Conservation (phyloP, 495 filamentous ascomycete species). For the Tetracladium marchalianum region DNA sequence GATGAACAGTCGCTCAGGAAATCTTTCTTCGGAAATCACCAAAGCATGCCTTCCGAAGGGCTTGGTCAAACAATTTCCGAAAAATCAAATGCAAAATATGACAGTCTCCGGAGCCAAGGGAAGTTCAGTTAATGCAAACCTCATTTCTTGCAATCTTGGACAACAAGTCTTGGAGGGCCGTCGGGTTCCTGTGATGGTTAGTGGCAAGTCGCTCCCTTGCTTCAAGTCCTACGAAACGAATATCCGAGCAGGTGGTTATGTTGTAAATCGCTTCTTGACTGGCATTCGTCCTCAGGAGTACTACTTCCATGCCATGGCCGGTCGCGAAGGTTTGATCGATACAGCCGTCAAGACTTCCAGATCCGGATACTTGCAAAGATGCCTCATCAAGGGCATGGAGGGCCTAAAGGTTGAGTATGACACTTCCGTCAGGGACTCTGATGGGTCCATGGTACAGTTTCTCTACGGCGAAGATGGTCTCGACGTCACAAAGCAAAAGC, state of each 20-base stretch:
- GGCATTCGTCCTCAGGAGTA: constrained; percentile 96
- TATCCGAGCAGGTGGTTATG: constrained; percentile 86
- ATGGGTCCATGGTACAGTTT: constrained; percentile 90
- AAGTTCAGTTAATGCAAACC: constrained; percentile 82
- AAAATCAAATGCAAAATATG: constrained; percentile 99
- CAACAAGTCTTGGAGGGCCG: constrained; percentile 95
- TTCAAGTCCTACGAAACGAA: constrained; percentile 88
- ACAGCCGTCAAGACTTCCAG: constrained; percentile 97
- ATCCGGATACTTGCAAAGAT: constrained; percentile 94
- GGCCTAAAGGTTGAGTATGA: constrained; percentile 88
- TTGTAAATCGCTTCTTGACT: constrained; percentile 94
- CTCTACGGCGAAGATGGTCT: constrained; percentile 94
- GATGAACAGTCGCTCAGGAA: constrained; percentile 58
- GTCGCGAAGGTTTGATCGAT: constrained; percentile 97
- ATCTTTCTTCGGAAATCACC: constrained; percentile 73
- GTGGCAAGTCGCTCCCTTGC: constrained; percentile 90
- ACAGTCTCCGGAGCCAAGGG: constrained; percentile 96
- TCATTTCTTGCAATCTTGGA: constrained; percentile 95
- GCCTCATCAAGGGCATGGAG: constrained; percentile 98
- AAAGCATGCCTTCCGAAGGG: constrained; percentile 67
- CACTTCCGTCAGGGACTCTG: constrained; percentile 83
- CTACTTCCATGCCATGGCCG: constrained; percentile 99
- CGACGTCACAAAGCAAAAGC: constrained; percentile 88
- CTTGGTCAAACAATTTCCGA: constrained; percentile 84
- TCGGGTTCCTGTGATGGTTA: constrained; percentile 94